Evolutionary conservation across 805 yeast species (phyloP), one percentile per base, ranked within the genome.

Genomic region (Lipomyces kockii): DNA sequence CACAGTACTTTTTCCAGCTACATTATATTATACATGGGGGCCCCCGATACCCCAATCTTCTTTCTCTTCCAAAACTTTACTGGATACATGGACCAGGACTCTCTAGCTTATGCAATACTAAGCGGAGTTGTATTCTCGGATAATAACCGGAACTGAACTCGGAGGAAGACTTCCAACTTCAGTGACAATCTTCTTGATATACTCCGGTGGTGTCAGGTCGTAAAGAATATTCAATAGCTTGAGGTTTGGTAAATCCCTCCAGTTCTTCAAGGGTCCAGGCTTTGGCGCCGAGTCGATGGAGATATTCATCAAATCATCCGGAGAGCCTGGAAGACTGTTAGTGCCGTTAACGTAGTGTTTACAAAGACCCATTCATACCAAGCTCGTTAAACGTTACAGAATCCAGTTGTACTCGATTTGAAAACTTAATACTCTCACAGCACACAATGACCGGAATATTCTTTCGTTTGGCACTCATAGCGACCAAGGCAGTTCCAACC

Each of bases 91-190:
- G 17, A 37, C 0, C 17, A 14, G 39, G 32, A 27, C 39, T 9
- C 11, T 43, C 49, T 17, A n/a, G n/a, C 8, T 43, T n/a, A 53
- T 12, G 66, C 39, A 58, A 20, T 7, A 17, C 35, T 46, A 58
- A 20, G 59, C 56, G 58, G 61, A n/a, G 76, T 92, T 91, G 79
- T 94, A 95, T 79, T 95, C 99, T 80, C 98, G 86, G 74, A 95
- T 82, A 69, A 95, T 91, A 60, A 95, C 98, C 34, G 99, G 99
- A 66, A 95, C 98, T 1, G 98, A 92, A n/a, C 97, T 90, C 55
- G 99, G 97, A 11, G 99, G 99, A 72, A 95, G 83, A 2, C 97
- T 91, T 35, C 99, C 99, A 71, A 94, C 87, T 78, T 95, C 99
- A 1, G 98, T 95, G 63, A 95, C 92, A 67, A 95, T 92, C 81